These are phyloP conservation scores for Pythium utonaiense DNA, from an alignment of 352 stramenopile genomes.

Conservation along the genomic window DNA sequence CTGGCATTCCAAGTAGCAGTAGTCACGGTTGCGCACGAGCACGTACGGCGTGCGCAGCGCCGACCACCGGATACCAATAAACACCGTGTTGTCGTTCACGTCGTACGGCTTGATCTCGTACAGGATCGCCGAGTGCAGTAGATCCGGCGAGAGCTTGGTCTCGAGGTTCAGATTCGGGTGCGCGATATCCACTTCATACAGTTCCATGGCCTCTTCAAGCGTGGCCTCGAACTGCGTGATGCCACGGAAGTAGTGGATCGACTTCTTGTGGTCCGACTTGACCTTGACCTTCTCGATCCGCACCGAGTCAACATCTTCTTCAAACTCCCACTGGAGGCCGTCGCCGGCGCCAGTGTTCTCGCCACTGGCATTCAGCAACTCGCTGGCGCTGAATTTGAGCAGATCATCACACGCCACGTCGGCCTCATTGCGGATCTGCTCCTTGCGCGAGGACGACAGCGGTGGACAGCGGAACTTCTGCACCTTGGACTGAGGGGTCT, in stretches of 20 bases:
- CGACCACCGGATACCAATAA: conserved; percentile 79
- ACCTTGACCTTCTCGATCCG: conserved; percentile 79
- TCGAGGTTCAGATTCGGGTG: conserved; percentile 76
- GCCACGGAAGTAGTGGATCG: conserved; percentile 69
- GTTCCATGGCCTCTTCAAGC: conserved; percentile 67
- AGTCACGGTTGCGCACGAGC: conserved; percentile 73
- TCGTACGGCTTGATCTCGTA: conserved; percentile 73
- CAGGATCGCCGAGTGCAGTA: conserved; percentile 75
- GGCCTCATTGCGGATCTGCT: conserved; percentile 70
- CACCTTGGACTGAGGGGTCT: conserved; percentile 56
- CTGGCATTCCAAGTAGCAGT: conserved; percentile 76
- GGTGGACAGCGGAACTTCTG: conserved; percentile 79
- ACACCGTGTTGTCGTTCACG: conserved; percentile 42
- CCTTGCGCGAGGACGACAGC: conserved; percentile 47
- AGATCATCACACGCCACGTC: conserved; percentile 77
- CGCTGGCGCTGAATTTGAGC: conserved; percentile 62
- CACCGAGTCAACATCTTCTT: conserved; percentile 63
- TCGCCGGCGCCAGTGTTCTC: conserved; percentile 20
- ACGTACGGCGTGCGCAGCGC: conserved; percentile 67
- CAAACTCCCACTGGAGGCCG: conserved; percentile 68
- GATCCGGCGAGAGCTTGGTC: conserved; percentile 64
- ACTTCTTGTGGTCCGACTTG: conserved; percentile 49
- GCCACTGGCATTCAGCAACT: conserved; percentile 27
- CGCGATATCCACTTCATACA: conserved; percentile 68
- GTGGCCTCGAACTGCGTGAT: conserved; percentile 62